phyloP scores from a whole-genome alignment of 2,329 filamentous ascomycete genomes.

The Biscogniauxia mediterranea region DNA sequence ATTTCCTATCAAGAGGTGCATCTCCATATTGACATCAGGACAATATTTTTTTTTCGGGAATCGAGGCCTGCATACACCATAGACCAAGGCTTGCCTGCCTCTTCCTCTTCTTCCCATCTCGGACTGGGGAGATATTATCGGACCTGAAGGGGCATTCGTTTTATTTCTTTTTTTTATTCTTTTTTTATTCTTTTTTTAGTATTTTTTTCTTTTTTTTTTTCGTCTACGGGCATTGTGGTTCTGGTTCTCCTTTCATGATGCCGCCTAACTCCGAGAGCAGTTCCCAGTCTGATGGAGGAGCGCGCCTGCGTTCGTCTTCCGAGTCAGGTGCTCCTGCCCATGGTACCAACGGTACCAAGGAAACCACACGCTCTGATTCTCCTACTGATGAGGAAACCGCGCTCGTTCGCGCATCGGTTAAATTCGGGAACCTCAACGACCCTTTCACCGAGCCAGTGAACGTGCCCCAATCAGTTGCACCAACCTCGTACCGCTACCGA shows the following conservation, averaged over 20 bases:
- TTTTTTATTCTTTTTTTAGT: neutral
- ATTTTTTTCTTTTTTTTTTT: neutral
- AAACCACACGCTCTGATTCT: constrained; percentile 4
- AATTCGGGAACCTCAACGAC: constrained; percentile 16
- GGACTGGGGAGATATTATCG: neutral
- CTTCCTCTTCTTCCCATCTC: neutral
- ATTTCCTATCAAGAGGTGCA: neutral
- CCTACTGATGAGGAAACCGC: constrained; percentile 22
- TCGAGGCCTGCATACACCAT: neutral
- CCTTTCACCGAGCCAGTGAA: constrained; percentile 15
- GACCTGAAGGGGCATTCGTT: neutral
- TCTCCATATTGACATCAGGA: neutral
- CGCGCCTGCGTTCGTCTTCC: neutral
- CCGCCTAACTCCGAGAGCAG: neutral
- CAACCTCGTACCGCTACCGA: constrained; percentile 5
- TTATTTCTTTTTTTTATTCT: neutral
- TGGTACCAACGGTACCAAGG: neutral
- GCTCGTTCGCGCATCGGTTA: constrained; percentile 21
- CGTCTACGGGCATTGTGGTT: neutral
- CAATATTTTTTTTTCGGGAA: neutral
- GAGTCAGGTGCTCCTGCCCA: constrained; percentile 3
- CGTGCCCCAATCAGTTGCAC: constrained; percentile 17
- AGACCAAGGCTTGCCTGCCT: too few relatives aligned
- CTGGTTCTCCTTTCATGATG: neutral
- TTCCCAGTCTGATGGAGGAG: neutral